Percentiles rank a stretch among this genome's conserved stretches.
These are phyloP conservation scores for Ettlia oleoabundans DNA, from an alignment of 139 green algal genomes.

Conservation along the genomic window DNA sequence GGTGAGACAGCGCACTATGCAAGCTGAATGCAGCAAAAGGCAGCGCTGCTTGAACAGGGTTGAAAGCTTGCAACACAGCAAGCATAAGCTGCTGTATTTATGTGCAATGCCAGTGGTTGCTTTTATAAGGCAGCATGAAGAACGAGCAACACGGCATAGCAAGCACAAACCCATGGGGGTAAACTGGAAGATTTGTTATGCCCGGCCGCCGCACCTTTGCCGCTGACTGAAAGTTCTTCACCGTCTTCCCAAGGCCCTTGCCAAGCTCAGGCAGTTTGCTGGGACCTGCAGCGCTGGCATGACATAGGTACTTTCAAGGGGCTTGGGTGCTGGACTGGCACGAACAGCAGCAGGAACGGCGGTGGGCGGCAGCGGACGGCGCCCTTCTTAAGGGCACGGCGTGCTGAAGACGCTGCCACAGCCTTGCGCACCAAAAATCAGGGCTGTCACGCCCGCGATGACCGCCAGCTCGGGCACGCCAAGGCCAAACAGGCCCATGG, in stretches of 20 bases:
- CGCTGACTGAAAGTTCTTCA: constrained; percentile 93
- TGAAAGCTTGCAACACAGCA: background rate
- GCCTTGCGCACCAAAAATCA: constrained; percentile 78
- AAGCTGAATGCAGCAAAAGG: background rate
- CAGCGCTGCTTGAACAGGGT: background rate
- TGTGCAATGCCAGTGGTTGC: no score
- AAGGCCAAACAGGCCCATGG: constrained; percentile 83
- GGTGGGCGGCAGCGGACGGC: background rate
- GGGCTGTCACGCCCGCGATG: constrained; percentile 83
- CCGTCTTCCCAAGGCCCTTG: constrained; percentile 91
- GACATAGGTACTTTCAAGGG: background rate
- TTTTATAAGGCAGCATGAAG: no score
- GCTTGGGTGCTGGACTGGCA: background rate
- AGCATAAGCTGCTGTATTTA: background rate
- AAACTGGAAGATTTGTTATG: background rate
- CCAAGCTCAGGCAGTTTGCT: constrained; percentile 94
- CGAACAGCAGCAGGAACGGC: background rate
- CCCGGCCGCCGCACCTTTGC: constrained; percentile 74
- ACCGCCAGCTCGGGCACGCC: constrained; percentile 87
- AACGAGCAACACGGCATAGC: no score
- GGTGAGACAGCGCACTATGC: no score
- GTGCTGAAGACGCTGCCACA: no score
- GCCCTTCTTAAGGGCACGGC: no score
- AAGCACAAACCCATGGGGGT: background rate
- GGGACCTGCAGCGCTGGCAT: constrained; percentile 67